Percentiles rank a stretch among this genome's conserved stretches.
Conservation (phyloP, 805 yeast species). For the Pichia phayaonensis region DNA sequence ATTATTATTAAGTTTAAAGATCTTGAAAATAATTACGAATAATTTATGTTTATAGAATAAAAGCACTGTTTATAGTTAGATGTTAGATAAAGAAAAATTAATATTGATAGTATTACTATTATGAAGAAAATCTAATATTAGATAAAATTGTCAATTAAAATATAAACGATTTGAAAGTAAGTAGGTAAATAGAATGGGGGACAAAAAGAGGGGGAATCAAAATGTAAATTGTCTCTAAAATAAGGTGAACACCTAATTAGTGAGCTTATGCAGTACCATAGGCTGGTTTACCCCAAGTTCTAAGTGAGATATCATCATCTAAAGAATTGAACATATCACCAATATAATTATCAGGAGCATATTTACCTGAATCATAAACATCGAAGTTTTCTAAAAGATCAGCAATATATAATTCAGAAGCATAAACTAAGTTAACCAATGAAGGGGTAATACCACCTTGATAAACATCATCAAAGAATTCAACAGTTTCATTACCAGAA, state of each 20-base stretch:
- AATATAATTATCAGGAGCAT: conserved; percentile 43
- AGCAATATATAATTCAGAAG: conserved; percentile 46
- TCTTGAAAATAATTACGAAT: conserved; percentile 43
- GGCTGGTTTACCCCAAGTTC: conserved; percentile 15
- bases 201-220: not conserved
- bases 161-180: not conserved
- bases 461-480: conserved; percentile 40
- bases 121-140: not conserved
- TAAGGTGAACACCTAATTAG: not conserved
- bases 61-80: not conserved
- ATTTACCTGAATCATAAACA: conserved; percentile 26
- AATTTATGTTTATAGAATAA: not conserved
- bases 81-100: not conserved
- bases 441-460: conserved; percentile 48
- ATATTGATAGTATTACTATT: not conserved
- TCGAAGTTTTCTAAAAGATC: conserved; percentile 48
- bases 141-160: not conserved
- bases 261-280: conserved; percentile 11
- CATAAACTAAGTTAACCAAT: conserved; percentile 42
- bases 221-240: not conserved
- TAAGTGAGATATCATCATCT: conserved; percentile 29
- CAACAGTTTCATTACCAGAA: conserved; percentile 35
- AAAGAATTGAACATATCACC: conserved; percentile 56
- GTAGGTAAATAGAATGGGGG: not conserved
- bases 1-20: conserved; percentile 45